These are phyloP conservation scores for Pogostemon cablin DNA, from an alignment of 257 asterid species.

Conservation along the genomic window DNA sequence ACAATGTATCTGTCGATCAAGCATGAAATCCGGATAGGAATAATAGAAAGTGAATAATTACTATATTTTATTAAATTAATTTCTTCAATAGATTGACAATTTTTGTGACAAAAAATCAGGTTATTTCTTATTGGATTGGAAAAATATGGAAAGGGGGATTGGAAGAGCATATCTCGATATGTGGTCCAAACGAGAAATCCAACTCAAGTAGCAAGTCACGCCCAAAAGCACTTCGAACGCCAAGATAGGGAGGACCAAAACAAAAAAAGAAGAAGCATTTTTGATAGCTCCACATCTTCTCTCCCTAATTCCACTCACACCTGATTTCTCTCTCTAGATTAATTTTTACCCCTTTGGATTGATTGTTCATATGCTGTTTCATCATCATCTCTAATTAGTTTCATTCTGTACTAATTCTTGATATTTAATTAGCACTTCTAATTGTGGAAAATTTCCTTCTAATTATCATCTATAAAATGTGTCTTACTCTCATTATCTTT, in stretches of 20 bases:
- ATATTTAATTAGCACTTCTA: too few relatives aligned
- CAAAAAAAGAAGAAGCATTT: conserved; percentile 56
- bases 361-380: too few relatives aligned
- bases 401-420: too few relatives aligned
- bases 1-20: neutral
- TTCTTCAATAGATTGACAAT: neutral
- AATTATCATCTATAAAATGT: too few relatives aligned
- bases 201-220: conserved; percentile 59
- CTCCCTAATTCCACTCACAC: neutral
- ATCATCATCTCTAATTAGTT: too few relatives aligned
- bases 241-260: conserved; percentile 46
- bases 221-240: conserved; percentile 56
- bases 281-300: conserved; percentile 35
- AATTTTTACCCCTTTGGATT: too few relatives aligned
- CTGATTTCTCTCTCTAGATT: neutral
- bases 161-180: conserved; percentile 60
- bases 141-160: conserved; percentile 56
- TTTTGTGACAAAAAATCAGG: conserved; percentile 27
- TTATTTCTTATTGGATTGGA: conserved; percentile 53
- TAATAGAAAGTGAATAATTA: too few relatives aligned
- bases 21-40: too few relatives aligned
- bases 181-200: conserved; percentile 48
- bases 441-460: too few relatives aligned
- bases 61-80: too few relatives aligned
- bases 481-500: too few relatives aligned